phyloP scores from a whole-genome alignment of 1,284 basidiomycete genomes.

The Schizophyllum commune region DNA sequence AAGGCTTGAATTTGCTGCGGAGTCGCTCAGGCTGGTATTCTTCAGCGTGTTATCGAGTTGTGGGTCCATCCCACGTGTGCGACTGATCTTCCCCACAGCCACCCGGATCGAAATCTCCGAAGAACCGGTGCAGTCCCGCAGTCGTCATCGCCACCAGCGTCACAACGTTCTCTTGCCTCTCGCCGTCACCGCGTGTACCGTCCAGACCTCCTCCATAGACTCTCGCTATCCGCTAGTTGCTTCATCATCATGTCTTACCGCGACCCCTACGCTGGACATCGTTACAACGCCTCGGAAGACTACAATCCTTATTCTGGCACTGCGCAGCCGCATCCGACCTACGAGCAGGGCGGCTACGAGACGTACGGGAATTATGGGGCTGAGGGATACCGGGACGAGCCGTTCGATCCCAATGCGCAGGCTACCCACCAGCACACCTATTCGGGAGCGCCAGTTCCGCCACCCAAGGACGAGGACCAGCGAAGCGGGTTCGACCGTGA shows the following conservation, averaged over 20 bases:
- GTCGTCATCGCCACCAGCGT: not conserved
- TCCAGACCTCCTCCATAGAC: not conserved
- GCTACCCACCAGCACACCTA: conserved; percentile 13
- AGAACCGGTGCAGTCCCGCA: not conserved
- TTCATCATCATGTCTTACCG: conserved; percentile 23
- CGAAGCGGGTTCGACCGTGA: conserved; percentile 30
- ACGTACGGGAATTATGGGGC: conserved; percentile 30
- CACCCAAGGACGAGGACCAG: conserved; percentile 14
- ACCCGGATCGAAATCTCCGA: not conserved
- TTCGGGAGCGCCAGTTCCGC: conserved; percentile 3
- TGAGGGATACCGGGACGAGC: conserved; percentile 36
- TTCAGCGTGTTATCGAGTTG: not conserved
- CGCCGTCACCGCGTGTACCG: not conserved
- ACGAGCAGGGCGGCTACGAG: conserved; percentile 31
- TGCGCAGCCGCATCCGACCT: conserved; percentile 38
- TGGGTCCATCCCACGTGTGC: not conserved
- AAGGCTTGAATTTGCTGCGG: no score
- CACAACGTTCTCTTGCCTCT: not conserved
- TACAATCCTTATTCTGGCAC: conserved; percentile 42
- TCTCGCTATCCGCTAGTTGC: not conserved
- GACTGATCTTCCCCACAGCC: not conserved
- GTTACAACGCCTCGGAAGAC: conserved; percentile 21
- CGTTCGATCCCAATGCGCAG: conserved; percentile 10
- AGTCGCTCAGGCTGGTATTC: no score
- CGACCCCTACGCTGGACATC: conserved; percentile 43